Evolutionary conservation across 1,284 basidiomycete species (phyloP).

Genomic region (Spongiforma sp.): DNA sequence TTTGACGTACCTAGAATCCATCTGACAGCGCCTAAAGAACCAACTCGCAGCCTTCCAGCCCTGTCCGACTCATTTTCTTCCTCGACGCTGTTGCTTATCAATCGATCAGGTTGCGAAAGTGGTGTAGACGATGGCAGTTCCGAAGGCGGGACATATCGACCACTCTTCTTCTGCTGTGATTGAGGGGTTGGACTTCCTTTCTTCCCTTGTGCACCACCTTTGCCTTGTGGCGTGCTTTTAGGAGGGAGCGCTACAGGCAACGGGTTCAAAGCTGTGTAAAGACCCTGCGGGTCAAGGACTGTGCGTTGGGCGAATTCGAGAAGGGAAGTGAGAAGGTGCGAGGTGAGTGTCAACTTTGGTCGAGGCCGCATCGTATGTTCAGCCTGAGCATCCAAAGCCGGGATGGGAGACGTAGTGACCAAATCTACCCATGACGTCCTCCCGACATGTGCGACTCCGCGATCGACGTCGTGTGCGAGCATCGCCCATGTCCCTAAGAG

Average conservation of each 20-base stretch:
- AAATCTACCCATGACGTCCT: constrained; percentile 59
- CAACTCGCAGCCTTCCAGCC: constrained; percentile 71
- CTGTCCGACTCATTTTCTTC: constrained; percentile 74
- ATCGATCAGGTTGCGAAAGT: constrained; percentile 23
- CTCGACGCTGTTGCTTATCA: constrained; percentile 44
- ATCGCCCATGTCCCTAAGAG: constrained; percentile 86
- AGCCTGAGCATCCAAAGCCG: constrained; percentile 23
- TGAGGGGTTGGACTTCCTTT: constrained; percentile 20
- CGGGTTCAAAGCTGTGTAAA: constrained; percentile 77
- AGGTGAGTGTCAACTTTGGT: constrained; percentile 14
- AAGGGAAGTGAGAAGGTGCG: constrained; percentile 42
- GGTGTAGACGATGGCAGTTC: constrained; percentile 11
- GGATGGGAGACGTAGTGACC: constrained; percentile 35
- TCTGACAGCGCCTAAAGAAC: constrained; percentile 71
- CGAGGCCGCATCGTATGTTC: constrained; percentile 10
- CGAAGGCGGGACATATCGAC: constrained; percentile 34
- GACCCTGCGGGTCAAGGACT: constrained; percentile 67
- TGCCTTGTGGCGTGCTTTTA: constrained; percentile 12
- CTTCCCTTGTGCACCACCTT: constrained; percentile 19
- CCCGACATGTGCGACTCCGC: constrained; percentile 59
- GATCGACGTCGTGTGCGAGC: constrained; percentile 75
- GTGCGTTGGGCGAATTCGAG: constrained; percentile 58
- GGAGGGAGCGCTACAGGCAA: constrained; percentile 41
- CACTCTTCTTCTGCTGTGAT: constrained; percentile 39
- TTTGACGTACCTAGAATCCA: constrained; percentile 64